A percentile compares a stretch with the other conserved stretches of the same genome.
Conservation (phyloP, 2,329 filamentous ascomycete genomes). For the Colletotrichum caudatum region DNA sequence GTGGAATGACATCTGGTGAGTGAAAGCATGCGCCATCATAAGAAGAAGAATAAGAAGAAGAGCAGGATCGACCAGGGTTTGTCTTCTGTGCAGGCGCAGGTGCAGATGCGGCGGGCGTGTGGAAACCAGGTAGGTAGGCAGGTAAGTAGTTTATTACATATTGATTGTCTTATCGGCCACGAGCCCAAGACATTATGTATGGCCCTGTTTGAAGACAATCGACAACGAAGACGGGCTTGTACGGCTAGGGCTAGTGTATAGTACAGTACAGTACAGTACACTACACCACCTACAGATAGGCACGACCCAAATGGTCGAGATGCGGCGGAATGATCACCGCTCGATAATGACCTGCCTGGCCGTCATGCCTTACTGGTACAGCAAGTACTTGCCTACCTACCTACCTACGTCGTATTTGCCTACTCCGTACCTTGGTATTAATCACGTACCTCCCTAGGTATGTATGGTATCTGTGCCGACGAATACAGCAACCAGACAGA, state of each 20-base stretch:
- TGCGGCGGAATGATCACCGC: slow-evolving; percentile 1
- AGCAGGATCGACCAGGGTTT: slow-evolving; percentile 26
- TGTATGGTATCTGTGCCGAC: too few species aligned
- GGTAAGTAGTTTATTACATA: background rate
- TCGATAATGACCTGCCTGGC: slow-evolving; percentile 1
- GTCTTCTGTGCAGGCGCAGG: slow-evolving; percentile 11
- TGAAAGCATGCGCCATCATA: slow-evolving; percentile 15
- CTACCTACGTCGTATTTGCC: too few species aligned
- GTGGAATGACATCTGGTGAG: slow-evolving; percentile 4
- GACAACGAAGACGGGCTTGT: background rate
- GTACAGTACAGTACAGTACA: too few species aligned
- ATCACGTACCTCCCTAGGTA: too few species aligned
- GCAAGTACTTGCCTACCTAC: background rate
- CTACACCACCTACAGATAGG: background rate
- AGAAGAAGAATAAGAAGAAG: background rate
- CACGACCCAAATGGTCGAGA: background rate
- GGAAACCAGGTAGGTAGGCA: slow-evolving; percentile 18
- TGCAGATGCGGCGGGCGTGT: background rate
- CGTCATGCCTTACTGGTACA: background rate
- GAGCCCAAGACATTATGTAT: too few species aligned
- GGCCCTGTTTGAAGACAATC: slow-evolving; percentile 3
- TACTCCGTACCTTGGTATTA: too few species aligned
- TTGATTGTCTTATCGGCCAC: background rate
- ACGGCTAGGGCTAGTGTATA: background rate
- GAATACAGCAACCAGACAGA: background rate